These are phyloP conservation scores for Fusarium oxysporum DNA, from an alignment of 2,329 filamentous ascomycete genomes.

Conservation along the genomic window DNA sequence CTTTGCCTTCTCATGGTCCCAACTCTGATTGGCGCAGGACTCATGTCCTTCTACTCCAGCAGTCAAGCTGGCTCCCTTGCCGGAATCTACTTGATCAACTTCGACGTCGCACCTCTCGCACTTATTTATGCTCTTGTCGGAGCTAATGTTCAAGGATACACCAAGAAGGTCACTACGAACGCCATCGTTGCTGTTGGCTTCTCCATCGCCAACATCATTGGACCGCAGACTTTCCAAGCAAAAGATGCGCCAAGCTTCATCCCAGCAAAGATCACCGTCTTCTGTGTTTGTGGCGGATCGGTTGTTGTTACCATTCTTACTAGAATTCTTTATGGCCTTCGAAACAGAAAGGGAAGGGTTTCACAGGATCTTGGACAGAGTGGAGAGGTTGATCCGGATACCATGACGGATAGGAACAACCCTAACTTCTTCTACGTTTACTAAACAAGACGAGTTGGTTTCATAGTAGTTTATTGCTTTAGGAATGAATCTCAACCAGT, in stretches of 20 bases:
- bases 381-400: background rate
- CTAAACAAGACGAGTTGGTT: background rate
- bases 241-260: background rate
- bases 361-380: background rate
- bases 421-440: slow-evolving; percentile 12
- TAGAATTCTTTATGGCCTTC: background rate
- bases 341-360: background rate
- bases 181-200: slow-evolving; percentile 9
- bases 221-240: background rate
- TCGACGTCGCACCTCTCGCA: slow-evolving; percentile 3
- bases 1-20: slow-evolving; percentile 16
- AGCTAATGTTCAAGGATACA: slow-evolving; percentile 11
- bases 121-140: slow-evolving; percentile 8
- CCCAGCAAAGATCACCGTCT: slow-evolving; percentile 6
- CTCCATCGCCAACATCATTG: slow-evolving; percentile 16
- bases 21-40: background rate
- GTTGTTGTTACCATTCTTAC: background rate
- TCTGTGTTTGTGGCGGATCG: slow-evolving; percentile 1
- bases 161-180: slow-evolving; percentile 11
- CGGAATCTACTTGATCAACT: slow-evolving; percentile 11
- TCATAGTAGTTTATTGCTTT: background rate
- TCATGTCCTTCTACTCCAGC: slow-evolving; percentile 11
- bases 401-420: slow-evolving; percentile 12
- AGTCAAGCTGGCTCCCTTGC: slow-evolving; percentile 3
- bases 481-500: background rate